A percentile compares a stretch with the other conserved stretches of the same genome.
Conservation (phyloP, 2,329 filamentous ascomycete genomes). For the Huntiella moniliformis region DNA sequence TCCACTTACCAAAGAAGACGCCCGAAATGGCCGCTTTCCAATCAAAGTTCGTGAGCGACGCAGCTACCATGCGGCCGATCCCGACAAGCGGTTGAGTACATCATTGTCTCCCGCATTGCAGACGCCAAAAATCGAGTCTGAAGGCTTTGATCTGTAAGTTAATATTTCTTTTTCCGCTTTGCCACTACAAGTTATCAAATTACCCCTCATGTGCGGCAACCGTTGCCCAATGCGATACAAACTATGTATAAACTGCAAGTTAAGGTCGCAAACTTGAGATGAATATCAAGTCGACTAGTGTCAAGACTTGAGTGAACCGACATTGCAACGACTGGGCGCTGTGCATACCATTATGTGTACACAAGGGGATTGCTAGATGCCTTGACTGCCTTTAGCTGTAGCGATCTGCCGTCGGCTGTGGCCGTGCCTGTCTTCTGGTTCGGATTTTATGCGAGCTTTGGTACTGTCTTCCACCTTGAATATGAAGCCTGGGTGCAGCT, state of each 20-base stretch:
- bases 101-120: not conserved
- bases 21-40: conserved; percentile 8
- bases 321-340: too few relatives aligned
- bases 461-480: too few relatives aligned
- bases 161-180: not conserved
- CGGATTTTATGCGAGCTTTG: conserved; percentile 2
- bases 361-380: too few relatives aligned
- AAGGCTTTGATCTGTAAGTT: conserved; percentile 9
- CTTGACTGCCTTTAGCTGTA: too few relatives aligned
- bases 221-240: not conserved
- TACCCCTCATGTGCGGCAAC: not conserved
- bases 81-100: conserved; percentile 7
- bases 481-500: too few relatives aligned
- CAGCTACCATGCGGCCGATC: not conserved
- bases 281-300: too few relatives aligned
- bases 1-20: conserved; percentile 4
- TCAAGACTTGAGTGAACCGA: too few relatives aligned
- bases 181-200: too few relatives aligned
- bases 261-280: not conserved
- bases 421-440: not conserved
- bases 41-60: conserved; percentile 8
- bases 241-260: not conserved
- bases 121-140: conserved; percentile 3
- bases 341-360: too few relatives aligned
- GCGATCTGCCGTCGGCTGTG: too few relatives aligned